Evolutionary conservation across 352 stramenopile genomes (phyloP), one percentile per base, ranked within the genome.

Genomic region (Globisporangium cederbergense): DNA sequence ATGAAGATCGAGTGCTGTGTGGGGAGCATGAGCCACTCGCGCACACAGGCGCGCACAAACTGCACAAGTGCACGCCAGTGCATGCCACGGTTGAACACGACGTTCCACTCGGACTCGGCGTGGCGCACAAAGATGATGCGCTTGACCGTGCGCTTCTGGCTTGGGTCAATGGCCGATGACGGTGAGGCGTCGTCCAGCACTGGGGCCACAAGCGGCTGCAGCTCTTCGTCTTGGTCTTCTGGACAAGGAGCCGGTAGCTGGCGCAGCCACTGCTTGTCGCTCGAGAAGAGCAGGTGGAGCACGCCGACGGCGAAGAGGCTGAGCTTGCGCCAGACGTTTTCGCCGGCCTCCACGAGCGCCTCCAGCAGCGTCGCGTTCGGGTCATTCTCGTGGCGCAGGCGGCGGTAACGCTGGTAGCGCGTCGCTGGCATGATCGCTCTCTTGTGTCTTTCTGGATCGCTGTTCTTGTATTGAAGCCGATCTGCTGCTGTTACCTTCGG

Each of bases 81-180:
- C 2, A 86, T 30, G 40, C 86, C 83, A 47, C 89, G 89, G 62
- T 96, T 96, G 60, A 96, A 96, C 42, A 95, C 72, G 55, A 89
- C 78, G 67, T 96, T 96, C 88, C 88, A 96, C 66, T 93, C 81
- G 49, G 85, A 95, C 72, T 96, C 88, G 36, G 81, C 86, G 51
- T 96, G 88, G n/a, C 88, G 81, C 25, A 96, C 74, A 65, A 96
- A 96, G 8, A 96, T 52, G 34, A 96, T 73, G 49, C 79, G 85
- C 72, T 91, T 92, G 36, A 11, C 22, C 28, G 16, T 50, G 32
- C 7, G 22, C 46, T 40, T 49, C 36, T 40, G 10, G 10, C 3
- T 46, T 13, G 13, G 14, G 3, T 8, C 40, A 46, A 1, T 8
- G 32, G 32, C 32, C 32, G 18, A 28, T 22, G 50, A 38, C 14